phyloP scores from a whole-genome alignment of 73 alveolate species.

The Breviolum minutum region DNA sequence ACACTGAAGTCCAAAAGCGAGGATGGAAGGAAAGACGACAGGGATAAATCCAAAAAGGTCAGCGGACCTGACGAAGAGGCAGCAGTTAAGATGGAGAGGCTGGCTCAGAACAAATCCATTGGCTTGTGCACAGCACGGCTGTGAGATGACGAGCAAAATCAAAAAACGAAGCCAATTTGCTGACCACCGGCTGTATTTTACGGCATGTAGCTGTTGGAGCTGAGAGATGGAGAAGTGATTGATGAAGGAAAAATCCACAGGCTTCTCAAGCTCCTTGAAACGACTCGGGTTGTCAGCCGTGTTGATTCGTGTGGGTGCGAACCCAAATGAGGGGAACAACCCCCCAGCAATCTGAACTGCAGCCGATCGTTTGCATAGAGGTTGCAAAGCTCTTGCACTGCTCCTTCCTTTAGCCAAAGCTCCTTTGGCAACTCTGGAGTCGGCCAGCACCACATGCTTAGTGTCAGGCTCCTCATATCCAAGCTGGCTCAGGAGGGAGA shows the following conservation, averaged over 20 bases:
- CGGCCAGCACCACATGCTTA: too few relatives aligned
- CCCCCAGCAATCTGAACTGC: too few relatives aligned
- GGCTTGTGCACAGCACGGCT: neutral
- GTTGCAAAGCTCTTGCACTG: neutral
- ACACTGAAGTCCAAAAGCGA: neutral
- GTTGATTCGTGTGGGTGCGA: neutral
- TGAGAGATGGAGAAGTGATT: neutral
- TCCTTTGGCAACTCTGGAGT: neutral
- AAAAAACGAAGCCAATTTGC: neutral
- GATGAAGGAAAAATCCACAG: neutral
- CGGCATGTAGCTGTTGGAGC: neutral
- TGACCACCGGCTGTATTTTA: too few relatives aligned
- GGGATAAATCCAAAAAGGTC: neutral
- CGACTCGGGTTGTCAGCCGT: neutral
- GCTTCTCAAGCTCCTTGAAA: neutral
- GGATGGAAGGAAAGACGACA: neutral
- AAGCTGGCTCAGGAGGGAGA: too few relatives aligned
- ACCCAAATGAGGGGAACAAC: too few relatives aligned
- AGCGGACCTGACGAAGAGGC: neutral
- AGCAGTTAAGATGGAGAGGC: neutral
- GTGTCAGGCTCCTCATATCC: too few relatives aligned
- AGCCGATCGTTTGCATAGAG: neutral
- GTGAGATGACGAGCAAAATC: neutral
- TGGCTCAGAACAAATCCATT: neutral
- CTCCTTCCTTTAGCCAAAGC: constrained; percentile 5